Evolutionary conservation across 2,329 filamentous ascomycete species (phyloP).

Genomic region (Trichophyton benhamiae): DNA sequence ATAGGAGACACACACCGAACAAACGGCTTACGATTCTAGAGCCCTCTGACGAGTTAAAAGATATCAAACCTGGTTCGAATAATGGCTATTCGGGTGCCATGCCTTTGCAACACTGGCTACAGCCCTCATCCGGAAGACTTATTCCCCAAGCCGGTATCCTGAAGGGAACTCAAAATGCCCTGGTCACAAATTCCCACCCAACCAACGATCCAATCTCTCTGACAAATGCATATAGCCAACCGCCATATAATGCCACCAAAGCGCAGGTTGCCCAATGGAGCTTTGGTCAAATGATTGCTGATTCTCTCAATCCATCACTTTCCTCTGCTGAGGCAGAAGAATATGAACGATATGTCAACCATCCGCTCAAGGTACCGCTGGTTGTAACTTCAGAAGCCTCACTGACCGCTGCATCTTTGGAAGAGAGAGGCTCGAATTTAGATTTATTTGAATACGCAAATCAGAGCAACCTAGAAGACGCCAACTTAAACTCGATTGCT

Average conservation of each 20-base stretch:
- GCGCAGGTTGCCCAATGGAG: slow-evolving; percentile 63
- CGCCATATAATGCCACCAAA: slow-evolving; percentile 48
- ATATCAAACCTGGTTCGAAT: slow-evolving; percentile 22
- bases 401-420: slow-evolving; percentile 24
- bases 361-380: slow-evolving; percentile 78
- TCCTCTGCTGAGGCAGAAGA: slow-evolving; percentile 65
- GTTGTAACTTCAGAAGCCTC: slow-evolving; percentile 35
- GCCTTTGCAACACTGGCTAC: slow-evolving; percentile 18
- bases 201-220: neutral
- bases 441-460: slow-evolving; percentile 76
- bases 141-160: slow-evolving; percentile 22
- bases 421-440: slow-evolving; percentile 32
- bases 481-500: slow-evolving; percentile 28
- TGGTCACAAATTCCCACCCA: neutral
- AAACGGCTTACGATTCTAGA: slow-evolving; percentile 62
- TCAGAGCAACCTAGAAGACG: slow-evolving; percentile 52
- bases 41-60: slow-evolving; percentile 38
- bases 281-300: slow-evolving; percentile 61
- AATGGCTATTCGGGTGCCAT: slow-evolving; percentile 15
- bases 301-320: slow-evolving; percentile 76
- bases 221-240: neutral
- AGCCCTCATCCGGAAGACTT: slow-evolving; percentile 19
- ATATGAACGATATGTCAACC: slow-evolving; percentile 76
- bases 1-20: slow-evolving; percentile 43
- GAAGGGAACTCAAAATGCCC: slow-evolving; percentile 17